Percentiles rank a stretch among this genome's conserved stretches.
These are phyloP conservation scores for Pseudonitzschia delicatissima DNA, from an alignment of 108 stramenopile species.

Conservation along the genomic window DNA sequence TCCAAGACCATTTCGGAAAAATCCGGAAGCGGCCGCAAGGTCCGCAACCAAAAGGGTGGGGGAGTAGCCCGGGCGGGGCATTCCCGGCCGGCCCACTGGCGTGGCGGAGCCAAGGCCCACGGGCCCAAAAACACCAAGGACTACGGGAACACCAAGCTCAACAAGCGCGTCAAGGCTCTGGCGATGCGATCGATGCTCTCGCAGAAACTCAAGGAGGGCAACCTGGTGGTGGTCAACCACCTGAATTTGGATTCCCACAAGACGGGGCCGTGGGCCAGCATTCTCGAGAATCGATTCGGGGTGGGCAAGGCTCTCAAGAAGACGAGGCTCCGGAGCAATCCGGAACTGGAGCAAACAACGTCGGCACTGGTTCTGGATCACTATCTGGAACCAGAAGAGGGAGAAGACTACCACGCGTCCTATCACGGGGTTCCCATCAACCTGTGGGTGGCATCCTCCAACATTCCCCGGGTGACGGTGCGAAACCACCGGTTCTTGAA, in stretches of 20 bases:
- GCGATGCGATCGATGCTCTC: slow-evolving; percentile 68
- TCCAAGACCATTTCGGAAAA: slow-evolving; percentile 83
- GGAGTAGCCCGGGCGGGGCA: slow-evolving; percentile 89
- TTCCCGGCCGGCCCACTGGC: slow-evolving; percentile 86
- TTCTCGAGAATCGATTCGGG: slow-evolving; percentile 38
- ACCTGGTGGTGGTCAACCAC: slow-evolving; percentile 63
- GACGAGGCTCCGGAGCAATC: background rate
- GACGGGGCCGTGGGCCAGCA: slow-evolving; percentile 51
- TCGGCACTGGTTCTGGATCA: slow-evolving; percentile 75
- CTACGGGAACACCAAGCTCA: slow-evolving; percentile 81
- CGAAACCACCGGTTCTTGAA: slow-evolving; percentile 52
- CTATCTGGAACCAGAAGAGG: slow-evolving; percentile 29
- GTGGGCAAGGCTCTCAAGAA: slow-evolving; percentile 48
- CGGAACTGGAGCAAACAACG: background rate
- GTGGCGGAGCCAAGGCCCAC: slow-evolving; percentile 93
- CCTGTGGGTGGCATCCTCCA: slow-evolving; percentile 64
- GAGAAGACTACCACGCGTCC: slow-evolving; percentile 19
- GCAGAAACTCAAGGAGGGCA: slow-evolving; percentile 84
- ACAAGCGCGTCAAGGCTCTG: slow-evolving; percentile 78
- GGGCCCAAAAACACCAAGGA: slow-evolving; percentile 80
- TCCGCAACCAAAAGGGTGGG: slow-evolving; percentile 82
- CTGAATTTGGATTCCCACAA: slow-evolving; percentile 63
- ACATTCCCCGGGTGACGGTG: slow-evolving; percentile 63
- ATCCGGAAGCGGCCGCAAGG: slow-evolving; percentile 81
- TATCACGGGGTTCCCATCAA: slow-evolving; percentile 69